Percentiles rank a stretch among this genome's conserved stretches.
Evolutionary conservation across 192 early-diverging fungal genomes (phyloP).

Genomic region (Rhizoclosmatium globosum): DNA sequence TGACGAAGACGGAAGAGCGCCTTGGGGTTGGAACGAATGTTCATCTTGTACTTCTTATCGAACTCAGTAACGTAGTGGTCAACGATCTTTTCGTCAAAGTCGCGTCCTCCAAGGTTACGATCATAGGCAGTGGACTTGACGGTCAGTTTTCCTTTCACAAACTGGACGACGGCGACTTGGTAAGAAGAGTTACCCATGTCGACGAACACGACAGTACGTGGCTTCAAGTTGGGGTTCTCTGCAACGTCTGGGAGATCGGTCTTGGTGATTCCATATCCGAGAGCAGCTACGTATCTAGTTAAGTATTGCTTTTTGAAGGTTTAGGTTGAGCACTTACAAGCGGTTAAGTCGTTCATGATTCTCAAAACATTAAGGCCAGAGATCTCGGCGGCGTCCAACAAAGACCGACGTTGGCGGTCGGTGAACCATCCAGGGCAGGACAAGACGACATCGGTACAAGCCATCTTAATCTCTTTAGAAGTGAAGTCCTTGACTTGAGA

Average conservation of each 20-base stretch:
- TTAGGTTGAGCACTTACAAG: constrained; percentile 48
- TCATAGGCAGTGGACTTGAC: constrained; percentile 93
- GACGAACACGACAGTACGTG: constrained; percentile 91
- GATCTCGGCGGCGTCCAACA: constrained; percentile 87
- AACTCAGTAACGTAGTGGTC: constrained; percentile 88
- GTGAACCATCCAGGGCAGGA: constrained; percentile 96
- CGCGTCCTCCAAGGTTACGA: constrained; percentile 93
- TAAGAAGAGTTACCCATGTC: constrained; percentile 93
- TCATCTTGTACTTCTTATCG: constrained; percentile 94
- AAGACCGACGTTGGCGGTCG: constrained; percentile 88
- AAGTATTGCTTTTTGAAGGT: not conserved
- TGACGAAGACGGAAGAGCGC: constrained; percentile 89
- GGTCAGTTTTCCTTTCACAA: constrained; percentile 94
- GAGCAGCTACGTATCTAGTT: constrained; percentile 64
- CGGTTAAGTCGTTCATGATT: constrained; percentile 93
- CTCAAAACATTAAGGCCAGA: constrained; percentile 90
- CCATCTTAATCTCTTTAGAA: constrained; percentile 78
- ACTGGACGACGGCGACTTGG: constrained; percentile 87
- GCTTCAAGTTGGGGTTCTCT: constrained; percentile 69
- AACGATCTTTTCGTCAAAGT: constrained; percentile 91
- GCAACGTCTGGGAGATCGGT: constrained; percentile 88
- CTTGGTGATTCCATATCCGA: constrained; percentile 99
- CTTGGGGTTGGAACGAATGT: constrained; percentile 89
- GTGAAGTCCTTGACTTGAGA: constrained; percentile 92
- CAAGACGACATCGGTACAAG: constrained; percentile 92